phyloP scores from a whole-genome alignment of 441 rosid species.

The Gossypium lobatum region DNA sequence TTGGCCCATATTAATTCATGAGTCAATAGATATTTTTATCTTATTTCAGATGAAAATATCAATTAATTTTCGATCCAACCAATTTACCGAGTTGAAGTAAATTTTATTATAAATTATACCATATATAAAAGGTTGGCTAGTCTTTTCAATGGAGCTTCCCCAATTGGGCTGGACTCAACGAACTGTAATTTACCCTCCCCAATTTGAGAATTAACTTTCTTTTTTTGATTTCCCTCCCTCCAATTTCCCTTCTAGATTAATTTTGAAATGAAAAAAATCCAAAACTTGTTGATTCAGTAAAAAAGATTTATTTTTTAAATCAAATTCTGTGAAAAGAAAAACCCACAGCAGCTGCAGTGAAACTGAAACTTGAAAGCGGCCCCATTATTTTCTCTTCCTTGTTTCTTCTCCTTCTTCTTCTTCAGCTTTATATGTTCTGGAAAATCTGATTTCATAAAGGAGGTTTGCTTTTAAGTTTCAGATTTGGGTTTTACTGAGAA shows the following conservation, averaged over 20 bases:
- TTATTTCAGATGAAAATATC: too few species aligned
- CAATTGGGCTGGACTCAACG: neutral
- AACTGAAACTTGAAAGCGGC: conserved; percentile 15
- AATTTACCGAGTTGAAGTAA: too few species aligned
- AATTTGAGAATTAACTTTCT: neutral
- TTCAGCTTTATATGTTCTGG: neutral
- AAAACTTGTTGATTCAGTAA: neutral
- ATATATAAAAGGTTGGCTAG: neutral
- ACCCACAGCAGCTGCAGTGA: neutral
- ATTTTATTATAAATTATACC: too few species aligned
- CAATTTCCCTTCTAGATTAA: neutral
- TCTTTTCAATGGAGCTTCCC: conserved; percentile 17
- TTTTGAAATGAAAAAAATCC: neutral
- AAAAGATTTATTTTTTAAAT: neutral
- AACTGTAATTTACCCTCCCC: neutral
- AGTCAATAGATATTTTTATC: too few species aligned
- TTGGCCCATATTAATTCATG: too few species aligned
- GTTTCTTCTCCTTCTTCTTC: neutral
- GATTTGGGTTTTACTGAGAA: conserved; percentile 6
- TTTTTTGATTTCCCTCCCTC: conserved; percentile 6
- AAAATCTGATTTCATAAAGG: neutral
- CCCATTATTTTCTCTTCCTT: neutral
- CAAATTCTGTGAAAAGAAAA: neutral
- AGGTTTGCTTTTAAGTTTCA: neutral
- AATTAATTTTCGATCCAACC: too few species aligned